These are phyloP conservation scores for Kazachstania taianensis DNA, from an alignment of 805 yeast genomes.

Conservation along the genomic window DNA sequence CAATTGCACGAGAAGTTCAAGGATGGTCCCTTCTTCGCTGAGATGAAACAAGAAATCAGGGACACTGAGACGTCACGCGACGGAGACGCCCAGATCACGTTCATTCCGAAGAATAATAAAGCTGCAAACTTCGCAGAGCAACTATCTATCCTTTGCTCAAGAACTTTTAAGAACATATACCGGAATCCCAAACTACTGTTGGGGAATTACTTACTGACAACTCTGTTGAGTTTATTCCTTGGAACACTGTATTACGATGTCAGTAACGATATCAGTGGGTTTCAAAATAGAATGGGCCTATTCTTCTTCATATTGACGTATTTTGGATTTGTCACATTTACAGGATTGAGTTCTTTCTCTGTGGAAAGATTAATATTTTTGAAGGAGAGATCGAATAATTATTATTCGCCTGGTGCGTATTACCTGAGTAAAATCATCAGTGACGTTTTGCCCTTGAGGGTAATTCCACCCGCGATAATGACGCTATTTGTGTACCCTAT, in stretches of 20 bases:
- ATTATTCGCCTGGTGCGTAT: constrained; percentile 80
- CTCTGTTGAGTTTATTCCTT: constrained; percentile 71
- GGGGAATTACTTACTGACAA: constrained; percentile 72
- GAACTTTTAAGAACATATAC: constrained; percentile 87
- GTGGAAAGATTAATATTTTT: constrained; percentile 81
- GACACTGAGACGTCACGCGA: constrained; percentile 3
- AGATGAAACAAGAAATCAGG: constrained; percentile 27
- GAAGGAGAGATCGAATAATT: constrained; percentile 89
- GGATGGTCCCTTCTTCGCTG: constrained; percentile 26
- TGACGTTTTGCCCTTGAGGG: constrained; percentile 85
- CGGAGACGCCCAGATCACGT: constrained; percentile 1
- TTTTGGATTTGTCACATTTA: constrained; percentile 88
- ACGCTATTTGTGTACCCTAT: constrained; percentile 78
- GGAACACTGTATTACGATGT: constrained; percentile 79
- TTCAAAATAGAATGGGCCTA: constrained; percentile 88
- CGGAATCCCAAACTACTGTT: constrained; percentile 83
- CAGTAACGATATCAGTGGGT: constrained; percentile 84
- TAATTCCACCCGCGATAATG: constrained; percentile 83
- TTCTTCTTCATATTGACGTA: constrained; percentile 85
- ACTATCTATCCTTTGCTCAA: constrained; percentile 60
- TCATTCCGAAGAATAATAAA: not conserved
- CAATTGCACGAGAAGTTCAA: constrained; percentile 25
- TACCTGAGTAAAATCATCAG: constrained; percentile 77
- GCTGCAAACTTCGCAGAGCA: constrained; percentile 56
- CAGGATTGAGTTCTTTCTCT: constrained; percentile 84